Conservation (phyloP, 2,329 filamentous ascomycete species). For the Xylariaceae sp. region DNA sequence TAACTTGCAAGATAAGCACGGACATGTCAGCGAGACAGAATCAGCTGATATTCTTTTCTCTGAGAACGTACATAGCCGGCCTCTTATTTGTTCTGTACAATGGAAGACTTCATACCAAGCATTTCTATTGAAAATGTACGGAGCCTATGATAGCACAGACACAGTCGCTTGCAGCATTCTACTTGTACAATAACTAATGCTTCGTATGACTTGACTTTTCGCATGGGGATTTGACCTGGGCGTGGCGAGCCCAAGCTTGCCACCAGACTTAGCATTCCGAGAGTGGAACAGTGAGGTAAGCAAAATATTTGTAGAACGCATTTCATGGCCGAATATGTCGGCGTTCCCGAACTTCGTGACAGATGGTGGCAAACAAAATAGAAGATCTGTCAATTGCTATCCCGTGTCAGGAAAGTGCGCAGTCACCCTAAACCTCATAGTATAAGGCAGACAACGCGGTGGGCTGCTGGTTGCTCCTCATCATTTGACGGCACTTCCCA, state of each 20-base stretch:
- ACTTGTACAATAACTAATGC: background rate
- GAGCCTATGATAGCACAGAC: background rate
- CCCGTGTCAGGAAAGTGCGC: background rate
- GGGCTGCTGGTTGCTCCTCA: background rate
- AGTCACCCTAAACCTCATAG: background rate
- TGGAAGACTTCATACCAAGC: constrained; percentile 3
- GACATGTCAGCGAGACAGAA: too few species aligned
- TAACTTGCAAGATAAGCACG: too few species aligned
- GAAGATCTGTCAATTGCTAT: background rate
- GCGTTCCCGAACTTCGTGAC: background rate
- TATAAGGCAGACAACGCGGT: background rate
- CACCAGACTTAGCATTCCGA: background rate
- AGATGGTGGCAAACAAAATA: background rate
- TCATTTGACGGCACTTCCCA: background rate
- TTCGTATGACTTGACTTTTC: background rate
- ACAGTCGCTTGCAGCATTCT: background rate
- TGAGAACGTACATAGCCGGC: too few species aligned
- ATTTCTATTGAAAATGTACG: background rate
- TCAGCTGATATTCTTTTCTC: too few species aligned
- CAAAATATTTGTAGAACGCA: background rate
- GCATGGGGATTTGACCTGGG: background rate
- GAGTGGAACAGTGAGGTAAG: background rate
- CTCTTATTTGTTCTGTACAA: background rate
- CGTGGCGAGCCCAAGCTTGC: background rate
- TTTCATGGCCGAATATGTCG: background rate